Conservation (phyloP, 2,329 filamentous ascomycete species). For the Domatiomyces globalis region DNA sequence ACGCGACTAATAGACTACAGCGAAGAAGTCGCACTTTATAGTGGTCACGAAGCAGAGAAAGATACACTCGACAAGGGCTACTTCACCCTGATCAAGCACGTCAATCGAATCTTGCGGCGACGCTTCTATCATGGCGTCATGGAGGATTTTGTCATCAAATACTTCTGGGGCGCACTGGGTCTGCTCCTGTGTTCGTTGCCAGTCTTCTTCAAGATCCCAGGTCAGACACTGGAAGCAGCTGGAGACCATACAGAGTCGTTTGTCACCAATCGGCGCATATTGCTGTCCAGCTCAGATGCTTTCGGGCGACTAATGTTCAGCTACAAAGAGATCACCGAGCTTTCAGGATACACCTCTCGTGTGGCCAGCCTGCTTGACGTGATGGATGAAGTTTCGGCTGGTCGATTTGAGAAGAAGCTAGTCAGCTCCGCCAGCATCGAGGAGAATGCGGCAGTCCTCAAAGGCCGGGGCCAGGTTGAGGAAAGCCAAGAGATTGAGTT, state of each 20-base stretch:
- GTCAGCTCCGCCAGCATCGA: slow-evolving; percentile 76
- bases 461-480: slow-evolving; percentile 64
- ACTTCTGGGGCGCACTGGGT: slow-evolving; percentile 93
- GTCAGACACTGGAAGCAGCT: slow-evolving; percentile 39
- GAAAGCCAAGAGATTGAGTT: slow-evolving; percentile 79
- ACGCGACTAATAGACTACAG: slow-evolving; percentile 88
- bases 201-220: slow-evolving; percentile 87
- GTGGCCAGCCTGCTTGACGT: slow-evolving; percentile 82
- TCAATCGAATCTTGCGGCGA: slow-evolving; percentile 82
- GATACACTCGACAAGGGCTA: slow-evolving; percentile 96
- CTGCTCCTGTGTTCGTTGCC: slow-evolving; percentile 85
- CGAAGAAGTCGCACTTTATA: slow-evolving; percentile 86
- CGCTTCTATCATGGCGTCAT: slow-evolving; percentile 97
- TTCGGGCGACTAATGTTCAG: slow-evolving; percentile 96
- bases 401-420: slow-evolving; percentile 90
- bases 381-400: slow-evolving; percentile 81
- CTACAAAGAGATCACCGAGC: slow-evolving; percentile 91
- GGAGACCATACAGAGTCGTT: slow-evolving; percentile 54
- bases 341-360: slow-evolving; percentile 87
- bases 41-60: slow-evolving; percentile 86
- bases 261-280: slow-evolving; percentile 82
- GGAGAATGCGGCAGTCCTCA: slow-evolving; percentile 68
- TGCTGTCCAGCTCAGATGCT: slow-evolving; percentile 85
- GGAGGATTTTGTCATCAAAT: slow-evolving; percentile 99
- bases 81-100: slow-evolving; percentile 97